Percentiles rank a stretch among this genome's conserved stretches.
phyloP scores from a whole-genome alignment of 371 early-diverging fungal species.

The Mortierella sp. region DNA sequence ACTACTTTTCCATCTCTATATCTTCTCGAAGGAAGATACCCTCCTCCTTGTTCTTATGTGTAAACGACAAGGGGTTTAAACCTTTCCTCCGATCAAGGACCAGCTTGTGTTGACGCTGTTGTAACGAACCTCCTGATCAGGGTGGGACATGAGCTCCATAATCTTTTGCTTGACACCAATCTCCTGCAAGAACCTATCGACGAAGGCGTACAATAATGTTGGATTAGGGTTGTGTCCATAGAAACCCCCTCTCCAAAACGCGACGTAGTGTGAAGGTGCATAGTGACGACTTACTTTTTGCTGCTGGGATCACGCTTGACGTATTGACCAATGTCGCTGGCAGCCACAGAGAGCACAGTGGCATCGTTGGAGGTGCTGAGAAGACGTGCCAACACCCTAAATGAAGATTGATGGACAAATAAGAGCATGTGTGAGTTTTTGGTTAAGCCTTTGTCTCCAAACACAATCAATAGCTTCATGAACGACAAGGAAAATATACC shows the following conservation, averaged over 20 bases:
- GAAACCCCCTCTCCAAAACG: too few species aligned
- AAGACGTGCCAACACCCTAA: conserved; percentile 74
- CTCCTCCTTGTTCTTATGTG: neutral
- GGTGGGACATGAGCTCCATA: conserved; percentile 91
- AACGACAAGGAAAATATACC: conserved; percentile 57
- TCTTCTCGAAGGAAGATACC: neutral
- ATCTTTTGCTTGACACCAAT: conserved; percentile 94
- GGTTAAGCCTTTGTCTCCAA: too few species aligned
- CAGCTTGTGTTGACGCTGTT: conserved; percentile 58
- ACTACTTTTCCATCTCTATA: neutral
- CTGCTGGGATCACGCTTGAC: conserved; percentile 89
- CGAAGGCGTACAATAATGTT: neutral
- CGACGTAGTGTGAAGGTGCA: too few species aligned
- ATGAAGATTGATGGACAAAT: too few species aligned
- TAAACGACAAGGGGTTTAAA: neutral
- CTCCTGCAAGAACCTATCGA: conserved; percentile 82
- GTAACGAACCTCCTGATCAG: conserved; percentile 57
- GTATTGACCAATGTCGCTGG: conserved; percentile 95
- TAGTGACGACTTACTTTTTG: conserved; percentile 72
- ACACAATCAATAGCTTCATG: neutral
- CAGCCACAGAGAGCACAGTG: conserved; percentile 88
- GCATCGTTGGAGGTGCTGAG: conserved; percentile 76
- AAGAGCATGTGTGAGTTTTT: neutral
- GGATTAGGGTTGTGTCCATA: too few species aligned
- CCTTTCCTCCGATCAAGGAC: conserved; percentile 54